Evolutionary conservation across 441 rosid genomes (phyloP).

Genomic region (Pelargonium myrrhifolium): DNA sequence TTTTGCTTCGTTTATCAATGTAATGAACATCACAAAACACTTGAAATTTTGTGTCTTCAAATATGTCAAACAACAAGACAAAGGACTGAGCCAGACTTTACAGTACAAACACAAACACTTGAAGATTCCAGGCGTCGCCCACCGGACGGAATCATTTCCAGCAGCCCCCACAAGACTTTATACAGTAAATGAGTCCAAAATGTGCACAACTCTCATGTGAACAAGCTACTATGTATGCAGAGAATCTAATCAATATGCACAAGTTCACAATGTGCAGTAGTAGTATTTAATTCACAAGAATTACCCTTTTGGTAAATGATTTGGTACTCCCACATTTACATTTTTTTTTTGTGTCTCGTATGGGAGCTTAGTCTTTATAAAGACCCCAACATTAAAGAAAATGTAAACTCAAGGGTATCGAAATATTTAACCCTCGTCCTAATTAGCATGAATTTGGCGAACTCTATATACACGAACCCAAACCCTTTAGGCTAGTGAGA

Average conservation of each 20-base stretch:
- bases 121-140: not conserved
- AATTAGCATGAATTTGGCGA: no score
- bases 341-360: no score
- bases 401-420: no score
- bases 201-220: not conserved
- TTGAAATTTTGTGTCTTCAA: not conserved
- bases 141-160: not conserved
- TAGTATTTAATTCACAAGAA: no score
- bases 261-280: not conserved
- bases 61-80: constrained; percentile 5
- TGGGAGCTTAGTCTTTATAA: no score
- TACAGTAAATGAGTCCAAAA: not conserved
- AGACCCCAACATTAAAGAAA: no score
- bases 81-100: not conserved
- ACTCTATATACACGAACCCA: no score
- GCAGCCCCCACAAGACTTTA: no score
- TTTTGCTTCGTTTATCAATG: constrained; percentile 4
- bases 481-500: not conserved
- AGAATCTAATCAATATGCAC: not conserved
- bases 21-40: not conserved
- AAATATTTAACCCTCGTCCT: no score
- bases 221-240: not conserved
- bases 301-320: no score
- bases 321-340: no score
- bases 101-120: not conserved